Evolutionary conservation across 768 basidiomycete species (phyloP), one percentile per base, ranked within the genome.

Genomic region (Mycena maculata): DNA sequence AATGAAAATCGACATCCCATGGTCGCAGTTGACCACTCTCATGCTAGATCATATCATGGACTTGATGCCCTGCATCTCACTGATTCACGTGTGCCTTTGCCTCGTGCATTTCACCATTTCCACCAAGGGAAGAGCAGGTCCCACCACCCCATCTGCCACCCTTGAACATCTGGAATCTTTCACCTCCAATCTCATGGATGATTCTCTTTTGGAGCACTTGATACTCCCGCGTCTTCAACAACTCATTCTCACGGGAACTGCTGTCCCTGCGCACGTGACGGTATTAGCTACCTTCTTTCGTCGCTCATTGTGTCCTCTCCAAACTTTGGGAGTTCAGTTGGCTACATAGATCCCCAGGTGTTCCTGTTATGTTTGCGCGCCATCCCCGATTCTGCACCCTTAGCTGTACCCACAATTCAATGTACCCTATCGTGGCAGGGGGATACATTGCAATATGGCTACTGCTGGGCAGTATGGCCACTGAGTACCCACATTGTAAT

Each of bases 141-240:
- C 36, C 0, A 36, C 9, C 10, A 33, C 28, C 15, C 13, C 45
- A 12, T n/a, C 12, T 8, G 11, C 58, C 38, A 36, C 31, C 20
- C 36, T 65, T 2, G 2, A n/a, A 5, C 9, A 13, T 8, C 11
- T 58, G 48, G 48, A 57, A 45, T 41, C 55, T 2, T 31, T 63
- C 3, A 10, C 31, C 9, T 55, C 22, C 25, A 55, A 54, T 20
- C 7, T 50, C 1, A n/a, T 18, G 1, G 30, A 33, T 13, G 4
- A 3, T 27, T 23, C 36, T 20, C 23, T 65, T 16, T 25, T 65
- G 16, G 25, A 52, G 27, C 18, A 36, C n/a, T 25, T 65, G 31
- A 58, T 48, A 12, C 63, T 65, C 16, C 63, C 63, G 8, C 63
- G 31, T 16, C 63, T 65, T 22, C 20, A 28, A 10, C 45, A 23